Conservation (phyloP, 345 rosid genomes). For the Turritis glabra region DNA sequence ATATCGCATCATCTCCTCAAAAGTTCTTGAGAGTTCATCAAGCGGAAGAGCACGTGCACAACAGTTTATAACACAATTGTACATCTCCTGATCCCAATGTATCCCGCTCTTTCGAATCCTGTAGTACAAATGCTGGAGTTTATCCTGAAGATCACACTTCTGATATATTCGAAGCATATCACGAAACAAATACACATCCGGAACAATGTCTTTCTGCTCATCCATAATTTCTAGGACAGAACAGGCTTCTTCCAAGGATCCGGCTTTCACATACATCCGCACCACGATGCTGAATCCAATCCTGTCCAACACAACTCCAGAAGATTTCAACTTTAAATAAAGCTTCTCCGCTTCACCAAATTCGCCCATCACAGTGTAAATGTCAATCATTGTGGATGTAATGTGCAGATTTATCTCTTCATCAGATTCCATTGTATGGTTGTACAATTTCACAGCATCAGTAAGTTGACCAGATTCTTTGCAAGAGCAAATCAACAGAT, state of each 20-base stretch:
- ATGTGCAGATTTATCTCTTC: constrained; percentile 67
- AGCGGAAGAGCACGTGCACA: constrained; percentile 80
- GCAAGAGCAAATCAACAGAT: constrained; percentile 81
- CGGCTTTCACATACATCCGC: constrained; percentile 81
- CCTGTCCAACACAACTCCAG: constrained; percentile 62
- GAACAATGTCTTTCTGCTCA: constrained; percentile 57
- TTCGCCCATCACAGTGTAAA: constrained; percentile 53
- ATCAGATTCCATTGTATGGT: constrained; percentile 45
- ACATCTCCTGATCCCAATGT: constrained; percentile 87
- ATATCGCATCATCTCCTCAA: constrained; percentile 64
- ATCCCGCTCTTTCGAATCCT: constrained; percentile 58
- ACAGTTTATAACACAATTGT: constrained; percentile 82
- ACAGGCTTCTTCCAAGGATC: constrained; percentile 70
- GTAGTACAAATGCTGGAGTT: constrained; percentile 56
- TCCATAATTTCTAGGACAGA: constrained; percentile 72
- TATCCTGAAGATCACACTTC: constrained; percentile 57
- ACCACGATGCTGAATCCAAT: constrained; percentile 74
- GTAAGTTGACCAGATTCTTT: constrained; percentile 66
- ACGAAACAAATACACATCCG: constrained; percentile 68
- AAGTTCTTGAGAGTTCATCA: constrained; percentile 74
- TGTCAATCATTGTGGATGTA: constrained; percentile 77
- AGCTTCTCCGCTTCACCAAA: constrained; percentile 66
- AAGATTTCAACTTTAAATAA: constrained; percentile 63
- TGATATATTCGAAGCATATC: constrained; percentile 92
- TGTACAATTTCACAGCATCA: constrained; percentile 66